phyloP scores from a whole-genome alignment of 495 filamentous ascomycete species.

The Apiosordaria backusii region DNA sequence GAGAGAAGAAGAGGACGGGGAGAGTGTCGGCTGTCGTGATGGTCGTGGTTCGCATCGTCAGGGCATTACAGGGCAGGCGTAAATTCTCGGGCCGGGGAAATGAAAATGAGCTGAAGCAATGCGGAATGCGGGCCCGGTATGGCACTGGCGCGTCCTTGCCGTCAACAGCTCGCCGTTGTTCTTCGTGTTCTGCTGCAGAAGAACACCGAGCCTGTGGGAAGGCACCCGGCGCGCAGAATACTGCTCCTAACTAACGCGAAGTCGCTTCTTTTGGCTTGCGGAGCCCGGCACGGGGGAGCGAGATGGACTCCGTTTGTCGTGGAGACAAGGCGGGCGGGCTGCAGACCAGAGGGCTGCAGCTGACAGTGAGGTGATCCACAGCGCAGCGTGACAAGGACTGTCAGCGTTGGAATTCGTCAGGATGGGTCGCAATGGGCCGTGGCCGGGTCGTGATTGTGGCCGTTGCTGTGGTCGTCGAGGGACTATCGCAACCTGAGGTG shows the following conservation, averaged over 20 bases:
- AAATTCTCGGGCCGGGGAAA: constrained; percentile 17
- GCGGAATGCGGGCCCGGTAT: constrained; percentile 25
- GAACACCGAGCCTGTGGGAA: constrained; percentile 1
- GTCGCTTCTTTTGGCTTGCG: neutral
- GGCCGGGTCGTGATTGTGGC: constrained; percentile 6
- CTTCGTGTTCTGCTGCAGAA: neutral
- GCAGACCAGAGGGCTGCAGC: constrained; percentile 15
- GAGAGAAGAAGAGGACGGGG: constrained; percentile 33
- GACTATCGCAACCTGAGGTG: neutral
- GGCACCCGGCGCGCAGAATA: constrained; percentile 7
- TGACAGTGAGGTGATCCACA: constrained; percentile 11
- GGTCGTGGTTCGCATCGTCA: constrained; percentile 41
- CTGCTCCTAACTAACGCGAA: neutral
- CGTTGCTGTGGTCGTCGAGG: neutral
- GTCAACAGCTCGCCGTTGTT: constrained; percentile 2
- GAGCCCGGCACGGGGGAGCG: constrained; percentile 8
- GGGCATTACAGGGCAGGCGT: constrained; percentile 29
- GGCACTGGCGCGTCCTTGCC: neutral
- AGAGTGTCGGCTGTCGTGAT: constrained; percentile 36
- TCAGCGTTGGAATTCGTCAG: neutral
- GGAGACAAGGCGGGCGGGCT: constrained; percentile 6
- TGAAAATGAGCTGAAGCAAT: constrained; percentile 5
- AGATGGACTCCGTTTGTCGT: constrained; percentile 10
- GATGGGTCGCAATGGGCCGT: constrained; percentile 15
- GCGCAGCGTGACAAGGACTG: constrained; percentile 8